Conservation (phyloP, 768 basidiomycete species). For the Roridomyces roridus region DNA sequence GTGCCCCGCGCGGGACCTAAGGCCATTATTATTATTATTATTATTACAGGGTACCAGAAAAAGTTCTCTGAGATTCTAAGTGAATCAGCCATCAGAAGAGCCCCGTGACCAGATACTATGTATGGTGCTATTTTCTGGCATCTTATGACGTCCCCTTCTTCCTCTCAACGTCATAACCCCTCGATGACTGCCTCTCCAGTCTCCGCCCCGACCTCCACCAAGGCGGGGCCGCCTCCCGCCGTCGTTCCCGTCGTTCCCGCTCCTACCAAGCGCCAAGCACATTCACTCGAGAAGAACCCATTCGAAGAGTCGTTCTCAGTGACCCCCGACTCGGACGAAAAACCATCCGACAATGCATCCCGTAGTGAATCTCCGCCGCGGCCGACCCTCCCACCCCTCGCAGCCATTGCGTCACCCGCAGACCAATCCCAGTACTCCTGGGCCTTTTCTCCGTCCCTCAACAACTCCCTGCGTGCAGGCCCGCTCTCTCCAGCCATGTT, state of each 20-base stretch:
- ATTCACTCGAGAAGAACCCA: slow-evolving; percentile 86
- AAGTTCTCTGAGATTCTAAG: no score
- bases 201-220: no score
- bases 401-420: slow-evolving; percentile 75
- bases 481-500: slow-evolving; percentile 98
- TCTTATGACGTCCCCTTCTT: no score
- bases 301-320: slow-evolving; percentile 93
- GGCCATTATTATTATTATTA: not conserved
- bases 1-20: not conserved
- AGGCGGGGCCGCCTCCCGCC: no score
- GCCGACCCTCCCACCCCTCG: slow-evolving; percentile 82
- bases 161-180: no score
- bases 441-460: slow-evolving; percentile 64
- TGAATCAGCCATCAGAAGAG: no score
- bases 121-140: no score
- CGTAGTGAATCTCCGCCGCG: slow-evolving; percentile 56
- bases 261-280: slow-evolving; percentile 45
- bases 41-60: no score
- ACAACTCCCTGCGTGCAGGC: slow-evolving; percentile 87
- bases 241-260: no score
- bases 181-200: no score
- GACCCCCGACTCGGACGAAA: slow-evolving; percentile 31
- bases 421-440: slow-evolving; percentile 70
- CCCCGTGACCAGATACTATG: no score
- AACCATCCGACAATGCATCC: slow-evolving; percentile 27